Evolutionary conservation across 169 alveolate genomes (phyloP).

Genomic region (Plasmodium sp.): DNA sequence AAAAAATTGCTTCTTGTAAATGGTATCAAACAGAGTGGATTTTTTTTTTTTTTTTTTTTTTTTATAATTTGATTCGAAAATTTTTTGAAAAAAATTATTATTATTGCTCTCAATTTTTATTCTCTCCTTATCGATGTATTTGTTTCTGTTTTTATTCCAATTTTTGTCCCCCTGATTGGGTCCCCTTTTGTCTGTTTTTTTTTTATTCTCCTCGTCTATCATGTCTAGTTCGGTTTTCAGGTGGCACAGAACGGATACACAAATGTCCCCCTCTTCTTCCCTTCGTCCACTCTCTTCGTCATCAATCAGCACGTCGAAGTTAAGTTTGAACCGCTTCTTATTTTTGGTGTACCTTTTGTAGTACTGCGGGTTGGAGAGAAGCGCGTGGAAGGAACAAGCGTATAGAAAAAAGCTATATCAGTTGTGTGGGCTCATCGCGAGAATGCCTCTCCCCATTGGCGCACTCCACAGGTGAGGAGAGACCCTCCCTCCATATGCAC

Average conservation of each 20-base stretch:
- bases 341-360: conserved; percentile 28
- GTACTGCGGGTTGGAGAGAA: not conserved
- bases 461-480: not conserved
- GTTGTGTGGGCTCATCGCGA: not conserved
- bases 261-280: conserved; percentile 26
- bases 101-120: conserved; percentile 2
- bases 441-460: not conserved
- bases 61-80: conserved; percentile 30
- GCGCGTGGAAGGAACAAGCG: not conserved
- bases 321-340: conserved; percentile 19
- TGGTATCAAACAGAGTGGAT: conserved; percentile 8
- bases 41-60: conserved; percentile 18
- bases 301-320: not conserved
- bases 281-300: not conserved
- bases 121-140: not conserved
- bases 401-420: not conserved
- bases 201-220: conserved; percentile 46
- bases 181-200: not conserved
- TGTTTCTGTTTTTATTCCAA: conserved; percentile 1
- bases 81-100: conserved; percentile 46
- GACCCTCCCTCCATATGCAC: not conserved
- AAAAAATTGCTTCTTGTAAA: conserved; percentile 53
- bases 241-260: conserved; percentile 33
- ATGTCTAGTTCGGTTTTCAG: conserved; percentile 51
- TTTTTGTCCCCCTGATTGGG: not conserved